These are phyloP conservation scores for Pharus latifolius DNA, from an alignment of 176 grass and related monocot genomes.

Conservation along the genomic window DNA sequence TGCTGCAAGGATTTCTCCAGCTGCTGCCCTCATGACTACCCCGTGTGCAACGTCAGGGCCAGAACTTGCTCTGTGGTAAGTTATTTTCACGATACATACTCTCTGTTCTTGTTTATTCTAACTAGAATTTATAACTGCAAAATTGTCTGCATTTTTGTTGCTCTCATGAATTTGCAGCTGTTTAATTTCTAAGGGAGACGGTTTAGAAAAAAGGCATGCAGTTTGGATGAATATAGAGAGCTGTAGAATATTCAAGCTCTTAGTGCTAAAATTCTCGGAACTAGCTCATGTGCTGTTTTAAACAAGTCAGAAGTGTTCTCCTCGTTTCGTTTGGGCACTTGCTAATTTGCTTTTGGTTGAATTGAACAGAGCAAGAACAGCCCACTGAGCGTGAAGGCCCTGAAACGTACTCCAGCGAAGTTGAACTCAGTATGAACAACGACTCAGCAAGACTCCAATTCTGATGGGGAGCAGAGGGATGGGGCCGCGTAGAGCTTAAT, in stretches of 20 bases:
- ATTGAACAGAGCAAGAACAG: conserved; percentile 74
- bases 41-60: conserved; percentile 54
- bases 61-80: conserved; percentile 65
- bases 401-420: conserved; percentile 47
- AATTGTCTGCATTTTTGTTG: not conserved
- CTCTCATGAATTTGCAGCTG: not conserved
- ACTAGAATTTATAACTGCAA: not conserved
- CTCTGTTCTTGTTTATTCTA: not conserved
- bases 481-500: conserved; percentile 5
- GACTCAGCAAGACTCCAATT: not conserved
- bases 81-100: not conserved
- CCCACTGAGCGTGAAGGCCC: conserved; percentile 50
- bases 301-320: too few relatives aligned
- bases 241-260: too few relatives aligned
- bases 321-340: too few relatives aligned
- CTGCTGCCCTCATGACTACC: conserved; percentile 77
- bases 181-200: not conserved
- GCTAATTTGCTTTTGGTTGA: conserved; percentile 4
- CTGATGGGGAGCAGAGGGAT: conserved; percentile 4
- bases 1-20: conserved; percentile 82
- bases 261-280: too few relatives aligned
- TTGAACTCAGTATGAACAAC: conserved; percentile 24
- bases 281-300: too few relatives aligned
- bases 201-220: too few relatives aligned
- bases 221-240: too few relatives aligned